A percentile compares a stretch with the other conserved stretches of the same genome.
Evolutionary conservation across 768 basidiomycete species (phyloP).

Genomic region (Ramaria sp.): DNA sequence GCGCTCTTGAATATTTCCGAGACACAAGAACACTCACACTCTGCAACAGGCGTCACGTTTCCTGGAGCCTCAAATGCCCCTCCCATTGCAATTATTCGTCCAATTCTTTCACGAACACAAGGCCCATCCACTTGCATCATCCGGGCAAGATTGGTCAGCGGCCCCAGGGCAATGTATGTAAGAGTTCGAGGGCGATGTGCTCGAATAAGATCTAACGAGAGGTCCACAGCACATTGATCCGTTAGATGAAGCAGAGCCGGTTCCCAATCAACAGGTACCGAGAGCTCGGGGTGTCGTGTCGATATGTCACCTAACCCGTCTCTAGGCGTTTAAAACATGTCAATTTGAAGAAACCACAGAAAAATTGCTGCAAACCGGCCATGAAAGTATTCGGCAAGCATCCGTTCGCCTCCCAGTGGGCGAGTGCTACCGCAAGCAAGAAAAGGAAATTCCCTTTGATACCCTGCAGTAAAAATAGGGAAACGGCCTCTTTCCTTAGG

Average conservation of each 20-base stretch:
- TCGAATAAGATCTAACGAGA: slow-evolving; percentile 44
- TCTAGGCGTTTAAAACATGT: slow-evolving; percentile 24
- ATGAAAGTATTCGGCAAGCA: slow-evolving; percentile 79
- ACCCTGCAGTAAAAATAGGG: slow-evolving; percentile 40
- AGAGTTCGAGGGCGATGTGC: slow-evolving; percentile 39
- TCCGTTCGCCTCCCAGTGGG: slow-evolving; percentile 61
- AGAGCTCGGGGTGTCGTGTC: slow-evolving; percentile 54
- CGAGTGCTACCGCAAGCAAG: slow-evolving; percentile 51
- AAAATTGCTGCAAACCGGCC: slow-evolving; percentile 39
- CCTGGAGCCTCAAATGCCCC: slow-evolving; percentile 87
- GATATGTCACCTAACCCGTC: slow-evolving; percentile 60
- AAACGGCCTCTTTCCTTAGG: slow-evolving; percentile 48
- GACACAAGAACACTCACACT: slow-evolving; percentile 44
- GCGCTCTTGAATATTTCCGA: neutral
- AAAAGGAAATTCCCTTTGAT: slow-evolving; percentile 35
- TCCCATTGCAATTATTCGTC: slow-evolving; percentile 84
- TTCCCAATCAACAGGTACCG: slow-evolving; percentile 16
- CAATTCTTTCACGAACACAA: slow-evolving; percentile 46
- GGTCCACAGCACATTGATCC: slow-evolving; percentile 36
- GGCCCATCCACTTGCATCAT: slow-evolving; percentile 45
- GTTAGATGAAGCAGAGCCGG: slow-evolving; percentile 36
- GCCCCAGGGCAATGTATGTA: slow-evolving; percentile 65
- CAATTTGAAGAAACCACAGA: neutral
- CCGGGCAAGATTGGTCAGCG: slow-evolving; percentile 70
- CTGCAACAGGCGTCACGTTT: slow-evolving; percentile 70